phyloP scores from a whole-genome alignment of 768 basidiomycete species.

The Boletus edulis region DNA sequence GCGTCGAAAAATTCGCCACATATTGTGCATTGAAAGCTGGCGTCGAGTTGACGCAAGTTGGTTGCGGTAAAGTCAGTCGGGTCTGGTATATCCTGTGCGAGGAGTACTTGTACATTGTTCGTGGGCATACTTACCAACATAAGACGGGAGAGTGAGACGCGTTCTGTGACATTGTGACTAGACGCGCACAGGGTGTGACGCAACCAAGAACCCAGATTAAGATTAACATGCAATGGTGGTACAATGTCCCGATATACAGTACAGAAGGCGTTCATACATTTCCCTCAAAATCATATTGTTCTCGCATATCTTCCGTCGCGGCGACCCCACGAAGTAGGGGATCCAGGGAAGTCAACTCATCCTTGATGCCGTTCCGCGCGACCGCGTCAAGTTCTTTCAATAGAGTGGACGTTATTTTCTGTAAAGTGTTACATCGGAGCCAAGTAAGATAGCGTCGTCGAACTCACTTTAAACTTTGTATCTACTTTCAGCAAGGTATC shows the following conservation, averaged over 20 bases:
- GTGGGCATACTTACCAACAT: slow-evolving; percentile 22
- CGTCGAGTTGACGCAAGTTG: slow-evolving; percentile 62
- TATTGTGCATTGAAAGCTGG: slow-evolving; percentile 68
- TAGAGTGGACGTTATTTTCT: slow-evolving; percentile 83
- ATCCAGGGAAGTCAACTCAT: slow-evolving; percentile 80
- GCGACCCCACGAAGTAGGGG: slow-evolving; percentile 66
- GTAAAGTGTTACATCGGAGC: neutral
- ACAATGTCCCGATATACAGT: slow-evolving; percentile 21
- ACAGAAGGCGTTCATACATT: slow-evolving; percentile 27
- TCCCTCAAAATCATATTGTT: slow-evolving; percentile 45
- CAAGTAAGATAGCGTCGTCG: neutral
- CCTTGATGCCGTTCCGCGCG: slow-evolving; percentile 76
- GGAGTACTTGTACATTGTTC: slow-evolving; percentile 29
- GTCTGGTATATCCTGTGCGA: slow-evolving; percentile 47
- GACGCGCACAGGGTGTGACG: slow-evolving; percentile 23
- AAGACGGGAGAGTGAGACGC: neutral
- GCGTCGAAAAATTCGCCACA: slow-evolving; percentile 73
- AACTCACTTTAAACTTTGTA: slow-evolving; percentile 74
- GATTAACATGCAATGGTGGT: slow-evolving; percentile 15
- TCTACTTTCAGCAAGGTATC: slow-evolving; percentile 83
- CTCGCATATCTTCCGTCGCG: slow-evolving; percentile 34
- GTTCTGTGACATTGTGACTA: slow-evolving; percentile 23
- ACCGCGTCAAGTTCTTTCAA: slow-evolving; percentile 84
- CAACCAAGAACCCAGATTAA: neutral
- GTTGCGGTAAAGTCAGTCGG: slow-evolving; percentile 69